Evolutionary conservation across 495 filamentous ascomycete genomes (phyloP).

Genomic region (Neurospora sp.): DNA sequence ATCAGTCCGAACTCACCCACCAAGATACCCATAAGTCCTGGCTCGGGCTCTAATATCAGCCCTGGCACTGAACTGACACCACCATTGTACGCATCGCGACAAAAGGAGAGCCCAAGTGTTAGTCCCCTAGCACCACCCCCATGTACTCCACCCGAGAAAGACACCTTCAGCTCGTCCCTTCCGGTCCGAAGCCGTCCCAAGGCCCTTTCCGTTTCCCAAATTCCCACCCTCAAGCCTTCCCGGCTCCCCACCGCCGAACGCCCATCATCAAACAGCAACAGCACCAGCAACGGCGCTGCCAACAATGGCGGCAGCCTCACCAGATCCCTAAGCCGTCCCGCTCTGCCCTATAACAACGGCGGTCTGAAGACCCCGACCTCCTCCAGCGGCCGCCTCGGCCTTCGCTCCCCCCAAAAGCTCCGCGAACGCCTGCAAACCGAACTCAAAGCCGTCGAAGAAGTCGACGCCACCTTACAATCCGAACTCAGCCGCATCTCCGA

Average conservation of each 20-base stretch:
- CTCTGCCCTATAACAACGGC: not conserved
- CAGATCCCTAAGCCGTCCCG: not conserved
- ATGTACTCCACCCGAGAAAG: constrained; percentile 1
- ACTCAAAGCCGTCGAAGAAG: constrained; percentile 58
- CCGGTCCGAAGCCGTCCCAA: constrained; percentile 19
- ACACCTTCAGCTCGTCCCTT: not conserved
- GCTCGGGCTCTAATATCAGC: not conserved
- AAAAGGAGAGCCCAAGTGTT: constrained; percentile 31
- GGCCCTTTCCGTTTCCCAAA: constrained; percentile 35
- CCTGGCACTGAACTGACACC: not conserved
- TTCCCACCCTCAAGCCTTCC: constrained; percentile 32
- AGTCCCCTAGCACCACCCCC: constrained; percentile 16
- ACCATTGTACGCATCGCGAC: constrained; percentile 21
- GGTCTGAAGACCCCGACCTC: not conserved
- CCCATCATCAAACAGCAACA: not conserved
- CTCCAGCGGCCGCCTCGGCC: constrained; percentile 55
- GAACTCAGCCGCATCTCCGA: constrained; percentile 76
- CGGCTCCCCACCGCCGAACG: constrained; percentile 11
- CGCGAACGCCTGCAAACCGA: constrained; percentile 80
- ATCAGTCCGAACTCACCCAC: constrained; percentile 25
- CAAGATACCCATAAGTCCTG: not conserved
- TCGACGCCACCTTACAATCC: constrained; percentile 55
- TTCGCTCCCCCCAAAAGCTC: constrained; percentile 87
- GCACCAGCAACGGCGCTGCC: not conserved
- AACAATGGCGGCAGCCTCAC: not conserved